Conservation (phyloP, 805 yeast genomes). For the Metschnikowia chrysomelidarum region DNA sequence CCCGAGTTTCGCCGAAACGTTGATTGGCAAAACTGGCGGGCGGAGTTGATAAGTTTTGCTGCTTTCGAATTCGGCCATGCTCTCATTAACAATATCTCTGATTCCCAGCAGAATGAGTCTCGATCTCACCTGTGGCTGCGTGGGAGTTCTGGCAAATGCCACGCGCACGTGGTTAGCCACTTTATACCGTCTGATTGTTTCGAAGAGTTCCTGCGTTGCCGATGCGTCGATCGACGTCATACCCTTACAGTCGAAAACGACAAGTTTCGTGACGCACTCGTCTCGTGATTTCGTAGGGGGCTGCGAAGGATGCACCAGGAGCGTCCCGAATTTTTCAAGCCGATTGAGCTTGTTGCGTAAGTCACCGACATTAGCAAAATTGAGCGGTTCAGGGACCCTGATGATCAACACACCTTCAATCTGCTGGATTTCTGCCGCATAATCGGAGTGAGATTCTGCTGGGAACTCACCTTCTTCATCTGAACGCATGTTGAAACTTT, state of each 20-base stretch:
- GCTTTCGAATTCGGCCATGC: conserved; percentile 8
- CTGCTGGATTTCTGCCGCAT: conserved; percentile 37
- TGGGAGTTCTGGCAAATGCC: conserved; percentile 59
- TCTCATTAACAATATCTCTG: conserved; percentile 23
- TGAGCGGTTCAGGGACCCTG: conserved; percentile 83
- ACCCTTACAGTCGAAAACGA: conserved; percentile 78
- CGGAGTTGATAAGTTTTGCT: background rate
- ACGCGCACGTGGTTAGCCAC: conserved; percentile 53
- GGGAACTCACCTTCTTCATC: conserved; percentile 23
- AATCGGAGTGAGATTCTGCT: conserved; percentile 1
- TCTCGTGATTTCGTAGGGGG: conserved; percentile 48
- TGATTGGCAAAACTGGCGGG: background rate
- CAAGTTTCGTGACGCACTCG: conserved; percentile 42
- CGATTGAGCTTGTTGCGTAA: conserved; percentile 64
- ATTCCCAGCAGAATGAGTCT: conserved; percentile 59
- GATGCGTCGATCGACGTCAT: conserved; percentile 79
- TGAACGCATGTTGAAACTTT: conserved; percentile 22
- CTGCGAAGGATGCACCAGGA: conserved; percentile 71
- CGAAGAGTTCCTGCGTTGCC: conserved; percentile 69
- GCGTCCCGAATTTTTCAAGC: conserved; percentile 74
- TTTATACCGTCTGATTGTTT: conserved; percentile 54
- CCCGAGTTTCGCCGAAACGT: conserved; percentile 20
- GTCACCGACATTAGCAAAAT: conserved; percentile 83
- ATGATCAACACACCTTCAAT: conserved; percentile 75
- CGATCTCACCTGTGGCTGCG: conserved; percentile 44